These are phyloP conservation scores for Bidens hawaiensis DNA, from an alignment of 140 eudicot species.

Conservation along the genomic window DNA sequence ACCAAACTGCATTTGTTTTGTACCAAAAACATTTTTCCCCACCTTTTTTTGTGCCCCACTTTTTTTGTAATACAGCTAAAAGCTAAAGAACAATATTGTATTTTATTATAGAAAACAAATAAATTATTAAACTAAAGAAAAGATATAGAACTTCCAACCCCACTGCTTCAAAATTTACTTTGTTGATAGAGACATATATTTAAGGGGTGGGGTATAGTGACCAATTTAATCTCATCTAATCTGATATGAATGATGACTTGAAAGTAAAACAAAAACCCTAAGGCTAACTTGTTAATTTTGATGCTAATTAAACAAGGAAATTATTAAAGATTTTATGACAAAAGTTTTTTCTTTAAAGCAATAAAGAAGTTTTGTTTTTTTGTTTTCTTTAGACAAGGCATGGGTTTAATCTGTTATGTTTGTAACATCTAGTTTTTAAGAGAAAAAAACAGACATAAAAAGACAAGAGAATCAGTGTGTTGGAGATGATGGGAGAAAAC, in stretches of 20 bases:
- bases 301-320: slow-evolving; percentile 49
- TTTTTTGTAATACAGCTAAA: slow-evolving; percentile 76
- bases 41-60: slow-evolving; percentile 48
- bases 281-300: slow-evolving; percentile 34
- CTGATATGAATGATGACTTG: slow-evolving; percentile 44
- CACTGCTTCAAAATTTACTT: slow-evolving; percentile 54
- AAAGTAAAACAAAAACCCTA: slow-evolving; percentile 43
- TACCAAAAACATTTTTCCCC: slow-evolving; percentile 53
- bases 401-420: slow-evolving; percentile 31
- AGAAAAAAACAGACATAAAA: slow-evolving; percentile 15
- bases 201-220: slow-evolving; percentile 13
- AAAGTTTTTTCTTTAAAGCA: slow-evolving; percentile 32
- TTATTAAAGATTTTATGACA: slow-evolving; percentile 38
- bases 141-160: slow-evolving; percentile 39
- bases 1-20: slow-evolving; percentile 39
- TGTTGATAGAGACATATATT: slow-evolving; percentile 50
- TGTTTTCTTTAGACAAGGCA: slow-evolving; percentile 20
- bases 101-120: slow-evolving; percentile 24
- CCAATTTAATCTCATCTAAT: slow-evolving; percentile 31
- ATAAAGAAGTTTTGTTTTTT: slow-evolving; percentile 29
- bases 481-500: slow-evolving; percentile 83
- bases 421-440: slow-evolving; percentile 4
- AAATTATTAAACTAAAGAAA: slow-evolving; percentile 26
- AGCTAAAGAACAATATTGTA: slow-evolving; percentile 40
- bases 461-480: slow-evolving; percentile 12